Percentiles rank a stretch among this genome's conserved stretches.
These are phyloP conservation scores for Plasmodium ovale DNA, from an alignment of 169 alveolate species.

Conservation along the genomic window DNA sequence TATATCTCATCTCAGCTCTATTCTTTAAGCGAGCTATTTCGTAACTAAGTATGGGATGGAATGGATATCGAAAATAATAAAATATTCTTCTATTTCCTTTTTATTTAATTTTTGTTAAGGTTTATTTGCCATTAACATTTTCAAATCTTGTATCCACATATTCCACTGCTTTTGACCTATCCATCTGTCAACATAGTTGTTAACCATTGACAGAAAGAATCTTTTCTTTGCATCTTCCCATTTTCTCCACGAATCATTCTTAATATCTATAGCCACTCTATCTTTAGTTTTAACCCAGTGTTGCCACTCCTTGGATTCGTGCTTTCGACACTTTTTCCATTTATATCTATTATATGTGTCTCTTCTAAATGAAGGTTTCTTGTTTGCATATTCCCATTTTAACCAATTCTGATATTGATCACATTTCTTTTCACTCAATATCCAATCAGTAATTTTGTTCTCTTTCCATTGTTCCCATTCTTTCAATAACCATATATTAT, in stretches of 20 bases:
- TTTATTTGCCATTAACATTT: not conserved
- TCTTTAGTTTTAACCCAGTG: slow-evolving; percentile 6
- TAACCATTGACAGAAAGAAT: not conserved
- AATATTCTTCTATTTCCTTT: not conserved
- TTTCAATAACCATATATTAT: slow-evolving; percentile 15
- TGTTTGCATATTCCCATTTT: slow-evolving; percentile 25
- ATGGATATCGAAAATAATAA: not conserved
- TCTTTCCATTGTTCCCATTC: slow-evolving; percentile 42
- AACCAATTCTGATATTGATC: slow-evolving; percentile 21
- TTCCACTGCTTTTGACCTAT: slow-evolving; percentile 22
- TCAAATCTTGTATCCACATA: not conserved
- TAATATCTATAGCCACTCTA: not conserved
- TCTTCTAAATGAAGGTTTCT: slow-evolving; percentile 10
- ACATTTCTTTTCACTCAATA: slow-evolving; percentile 31
- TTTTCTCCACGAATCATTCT: not conserved
- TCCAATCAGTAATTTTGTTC: slow-evolving; percentile 13
- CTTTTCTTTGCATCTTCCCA: slow-evolving; percentile 9
- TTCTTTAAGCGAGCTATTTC: too few relatives aligned
- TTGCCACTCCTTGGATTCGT: slow-evolving; percentile 8
- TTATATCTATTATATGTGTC: slow-evolving; percentile 1
- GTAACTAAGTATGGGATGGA: too few relatives aligned
- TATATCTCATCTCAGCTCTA: too few relatives aligned
- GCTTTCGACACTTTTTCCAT: not conserved
- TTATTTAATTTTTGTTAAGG: not conserved
- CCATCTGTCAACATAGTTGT: slow-evolving; percentile 12